These are phyloP conservation scores for Xylariaceae sp. DNA, from an alignment of 2,329 filamentous ascomycete genomes.

Conservation along the genomic window DNA sequence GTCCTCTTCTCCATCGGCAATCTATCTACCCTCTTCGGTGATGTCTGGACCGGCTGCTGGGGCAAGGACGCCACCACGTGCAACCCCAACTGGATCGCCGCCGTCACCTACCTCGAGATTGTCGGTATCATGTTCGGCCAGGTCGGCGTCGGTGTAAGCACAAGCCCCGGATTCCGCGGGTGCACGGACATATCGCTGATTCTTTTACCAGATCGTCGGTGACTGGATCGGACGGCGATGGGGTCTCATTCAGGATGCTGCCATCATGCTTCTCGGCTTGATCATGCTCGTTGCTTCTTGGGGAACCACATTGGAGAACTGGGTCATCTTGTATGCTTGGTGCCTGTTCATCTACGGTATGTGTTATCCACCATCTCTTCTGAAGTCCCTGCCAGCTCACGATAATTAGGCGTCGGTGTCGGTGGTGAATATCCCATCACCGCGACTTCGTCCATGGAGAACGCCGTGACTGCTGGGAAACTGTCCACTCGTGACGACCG, in stretches of 20 bases:
- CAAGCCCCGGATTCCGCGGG: background rate
- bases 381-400: conserved; percentile 7
- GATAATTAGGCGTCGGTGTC: conserved; percentile 42
- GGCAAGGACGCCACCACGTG: conserved; percentile 53
- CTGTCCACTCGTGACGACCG: conserved; percentile 88
- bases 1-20: conserved; percentile 97
- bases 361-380: conserved; percentile 32
- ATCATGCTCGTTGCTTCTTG: conserved; percentile 87
- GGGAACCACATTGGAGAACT: conserved; percentile 80
- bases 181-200: too few relatives aligned
- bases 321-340: conserved; percentile 96
- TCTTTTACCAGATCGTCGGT: conserved; percentile 48
- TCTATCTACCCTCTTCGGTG: conserved; percentile 71
- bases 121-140: conserved; percentile 93
- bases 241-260: conserved; percentile 91
- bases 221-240: conserved; percentile 83
- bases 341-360: conserved; percentile 81
- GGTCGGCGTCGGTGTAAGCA: conserved; percentile 69
- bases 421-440: conserved; percentile 96
- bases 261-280: conserved; percentile 90
- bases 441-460: conserved; percentile 90
- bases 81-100: conserved; percentile 69
- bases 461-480: conserved; percentile 75
- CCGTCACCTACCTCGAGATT: conserved; percentile 88
- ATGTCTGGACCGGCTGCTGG: conserved; percentile 77